These are phyloP conservation scores for Vitis amurensis DNA, from an alignment of 164 flowering plant species.

Conservation along the genomic window DNA sequence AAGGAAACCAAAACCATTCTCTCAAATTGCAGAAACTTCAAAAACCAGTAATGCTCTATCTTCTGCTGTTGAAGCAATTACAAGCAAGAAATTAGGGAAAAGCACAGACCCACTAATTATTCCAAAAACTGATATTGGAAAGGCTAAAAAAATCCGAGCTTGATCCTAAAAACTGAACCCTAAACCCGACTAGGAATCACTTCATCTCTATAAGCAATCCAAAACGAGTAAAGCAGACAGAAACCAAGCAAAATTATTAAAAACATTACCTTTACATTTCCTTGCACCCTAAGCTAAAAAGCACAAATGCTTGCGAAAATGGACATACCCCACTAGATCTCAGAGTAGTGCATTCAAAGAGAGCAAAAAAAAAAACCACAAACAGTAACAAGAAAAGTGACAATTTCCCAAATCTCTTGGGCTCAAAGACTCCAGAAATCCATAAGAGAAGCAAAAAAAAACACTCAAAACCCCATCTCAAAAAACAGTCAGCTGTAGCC, in stretches of 20 bases:
- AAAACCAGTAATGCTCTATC: not conserved
- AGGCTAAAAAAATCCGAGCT: constrained; percentile 12
- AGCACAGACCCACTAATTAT: constrained; percentile 5
- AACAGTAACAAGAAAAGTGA: constrained; percentile 23
- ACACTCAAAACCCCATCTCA: constrained; percentile 15
- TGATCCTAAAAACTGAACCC: constrained; percentile 18
- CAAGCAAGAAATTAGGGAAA: constrained; percentile 11
- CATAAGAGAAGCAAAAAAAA: not conserved
- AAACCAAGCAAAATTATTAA: constrained; percentile 9
- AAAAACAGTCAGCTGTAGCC: constrained; percentile 23
- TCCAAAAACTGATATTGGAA: constrained; percentile 11
- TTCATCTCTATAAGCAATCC: constrained; percentile 8
- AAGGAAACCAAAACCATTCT: not conserved
- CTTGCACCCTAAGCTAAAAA: constrained; percentile 44
- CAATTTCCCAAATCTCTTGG: constrained; percentile 23
- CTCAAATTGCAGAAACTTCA: not conserved
- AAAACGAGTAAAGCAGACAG: constrained; percentile 8
- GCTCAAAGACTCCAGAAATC: constrained; percentile 22
- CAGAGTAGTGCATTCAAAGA: constrained; percentile 45
- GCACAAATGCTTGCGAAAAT: constrained; percentile 14
- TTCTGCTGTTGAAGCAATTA: constrained; percentile 8
- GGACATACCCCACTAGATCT: constrained; percentile 57
- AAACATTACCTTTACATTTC: constrained; percentile 24
- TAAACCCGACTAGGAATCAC: constrained; percentile 7
- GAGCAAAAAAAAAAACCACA: constrained; percentile 23